These are phyloP conservation scores for Phytophthora idaei DNA, from an alignment of 352 stramenopile species.

Conservation along the genomic window DNA sequence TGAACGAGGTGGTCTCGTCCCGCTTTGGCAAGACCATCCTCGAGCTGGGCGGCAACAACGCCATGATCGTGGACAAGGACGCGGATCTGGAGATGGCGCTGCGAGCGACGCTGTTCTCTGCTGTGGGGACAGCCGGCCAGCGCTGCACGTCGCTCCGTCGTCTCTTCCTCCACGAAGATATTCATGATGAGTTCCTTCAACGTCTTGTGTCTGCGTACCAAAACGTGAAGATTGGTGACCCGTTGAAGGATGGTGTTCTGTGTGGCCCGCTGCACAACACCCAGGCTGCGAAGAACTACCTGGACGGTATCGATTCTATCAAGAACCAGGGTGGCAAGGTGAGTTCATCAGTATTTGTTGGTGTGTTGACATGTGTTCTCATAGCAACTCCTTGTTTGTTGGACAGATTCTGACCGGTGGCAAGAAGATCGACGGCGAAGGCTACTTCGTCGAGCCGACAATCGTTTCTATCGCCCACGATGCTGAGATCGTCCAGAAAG, in stretches of 20 bases:
- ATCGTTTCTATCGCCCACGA: slow-evolving; percentile 86
- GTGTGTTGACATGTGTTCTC: slow-evolving; percentile 3
- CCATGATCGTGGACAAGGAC: slow-evolving; percentile 93
- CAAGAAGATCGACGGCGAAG: slow-evolving; percentile 76
- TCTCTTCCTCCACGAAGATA: slow-evolving; percentile 90
- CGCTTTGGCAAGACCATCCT: slow-evolving; percentile 93
- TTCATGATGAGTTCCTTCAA: slow-evolving; percentile 90
- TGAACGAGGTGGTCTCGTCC: slow-evolving; percentile 86
- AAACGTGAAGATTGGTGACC: slow-evolving; percentile 89
- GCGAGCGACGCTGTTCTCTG: slow-evolving; percentile 89
- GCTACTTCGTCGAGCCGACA: slow-evolving; percentile 93
- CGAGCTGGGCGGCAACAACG: slow-evolving; percentile 93
- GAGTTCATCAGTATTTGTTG: not conserved
- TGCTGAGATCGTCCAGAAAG: slow-evolving; percentile 88
- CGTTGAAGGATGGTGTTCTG: slow-evolving; percentile 83
- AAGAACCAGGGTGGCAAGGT: slow-evolving; percentile 88
- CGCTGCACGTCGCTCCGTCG: slow-evolving; percentile 93
- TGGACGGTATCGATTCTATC: slow-evolving; percentile 84
- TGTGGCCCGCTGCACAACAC: slow-evolving; percentile 80
- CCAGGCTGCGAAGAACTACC: slow-evolving; percentile 88
- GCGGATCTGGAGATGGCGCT: slow-evolving; percentile 92
- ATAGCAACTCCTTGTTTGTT: slow-evolving; percentile 16
- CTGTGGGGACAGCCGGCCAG: slow-evolving; percentile 92
- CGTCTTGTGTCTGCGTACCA: slow-evolving; percentile 87
- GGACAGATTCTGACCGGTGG: slow-evolving; percentile 85